phyloP scores from a whole-genome alignment of 2,329 filamentous ascomycete genomes.

The Colletotrichum echinochloae region DNA sequence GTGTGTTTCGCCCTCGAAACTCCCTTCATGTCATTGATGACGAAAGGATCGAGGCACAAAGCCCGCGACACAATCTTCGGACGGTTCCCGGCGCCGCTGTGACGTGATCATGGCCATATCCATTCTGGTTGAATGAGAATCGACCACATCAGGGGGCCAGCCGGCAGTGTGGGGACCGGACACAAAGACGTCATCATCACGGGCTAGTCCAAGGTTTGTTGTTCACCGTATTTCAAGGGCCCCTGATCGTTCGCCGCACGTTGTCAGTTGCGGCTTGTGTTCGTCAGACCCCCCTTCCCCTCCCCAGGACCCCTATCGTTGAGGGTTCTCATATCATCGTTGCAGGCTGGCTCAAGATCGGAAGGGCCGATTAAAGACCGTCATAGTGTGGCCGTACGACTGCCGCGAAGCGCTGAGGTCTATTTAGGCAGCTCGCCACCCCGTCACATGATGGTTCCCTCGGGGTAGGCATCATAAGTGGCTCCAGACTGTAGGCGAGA shows the following conservation, averaged over 20 bases:
- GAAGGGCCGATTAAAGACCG: slow-evolving; percentile 12
- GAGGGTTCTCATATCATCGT: background rate
- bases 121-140: background rate
- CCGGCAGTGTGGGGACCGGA: background rate
- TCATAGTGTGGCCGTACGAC: background rate
- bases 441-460: slow-evolving; percentile 34
- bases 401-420: slow-evolving; percentile 8
- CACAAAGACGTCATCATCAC: slow-evolving; percentile 3
- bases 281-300: background rate
- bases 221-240: background rate
- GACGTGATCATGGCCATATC: background rate
- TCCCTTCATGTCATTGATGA: background rate
- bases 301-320: background rate
- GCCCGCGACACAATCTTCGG: background rate
- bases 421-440: slow-evolving; percentile 29
- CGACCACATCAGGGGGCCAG: background rate
- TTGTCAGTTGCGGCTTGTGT: background rate
- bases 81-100: background rate
- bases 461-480: slow-evolving; percentile 13
- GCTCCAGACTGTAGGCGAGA: background rate
- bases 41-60: background rate
- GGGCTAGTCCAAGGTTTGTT: background rate
- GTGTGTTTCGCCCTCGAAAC: background rate
- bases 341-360: background rate
- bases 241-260: background rate